phyloP scores from a whole-genome alignment of 2,329 filamentous ascomycete species.

The Aspergillus piperis region DNA sequence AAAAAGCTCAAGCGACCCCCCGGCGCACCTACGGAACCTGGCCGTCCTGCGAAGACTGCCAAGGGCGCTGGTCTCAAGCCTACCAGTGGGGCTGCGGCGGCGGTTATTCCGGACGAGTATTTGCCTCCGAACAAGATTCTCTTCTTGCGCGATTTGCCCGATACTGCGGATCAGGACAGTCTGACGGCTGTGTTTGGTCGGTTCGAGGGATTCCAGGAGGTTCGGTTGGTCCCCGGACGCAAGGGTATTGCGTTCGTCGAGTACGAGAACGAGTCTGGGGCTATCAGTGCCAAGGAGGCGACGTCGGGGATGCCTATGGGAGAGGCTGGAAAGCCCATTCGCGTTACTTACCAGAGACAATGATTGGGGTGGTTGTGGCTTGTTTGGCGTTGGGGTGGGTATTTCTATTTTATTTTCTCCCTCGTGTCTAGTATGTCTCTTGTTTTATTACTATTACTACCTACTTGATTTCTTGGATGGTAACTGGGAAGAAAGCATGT shows the following conservation, averaged over 20 bases:
- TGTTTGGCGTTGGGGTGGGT: constrained; percentile 34
- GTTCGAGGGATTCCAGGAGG: constrained; percentile 93
- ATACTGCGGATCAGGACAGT: constrained; percentile 78
- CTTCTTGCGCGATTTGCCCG: constrained; percentile 88
- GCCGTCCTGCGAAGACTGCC: constrained; percentile 70
- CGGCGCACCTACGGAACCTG: constrained; percentile 43
- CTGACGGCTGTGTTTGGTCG: constrained; percentile 79
- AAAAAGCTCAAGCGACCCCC: constrained; percentile 70
- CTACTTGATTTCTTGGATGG: constrained; percentile 3
- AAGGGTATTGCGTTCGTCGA: constrained; percentile 94
- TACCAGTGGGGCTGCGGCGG: constrained; percentile 64
- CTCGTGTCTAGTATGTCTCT: constrained; percentile 11
- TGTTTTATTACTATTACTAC: not conserved
- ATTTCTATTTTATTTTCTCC: constrained; percentile 7
- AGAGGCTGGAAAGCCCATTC: constrained; percentile 74
- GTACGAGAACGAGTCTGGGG: constrained; percentile 85
- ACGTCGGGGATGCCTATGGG: constrained; percentile 82
- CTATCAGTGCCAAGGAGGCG: constrained; percentile 91
- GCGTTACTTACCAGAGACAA: constrained; percentile 95
- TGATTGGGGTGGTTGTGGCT: constrained; percentile 45
- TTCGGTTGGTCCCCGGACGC: constrained; percentile 81
- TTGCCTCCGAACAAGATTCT: constrained; percentile 96
- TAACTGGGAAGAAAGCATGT: not conserved
- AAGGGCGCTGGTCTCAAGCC: constrained; percentile 75
- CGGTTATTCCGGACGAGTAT: constrained; percentile 94